phyloP scores from a whole-genome alignment of 2,329 filamentous ascomycete species.

The Ophiostoma ips region DNA sequence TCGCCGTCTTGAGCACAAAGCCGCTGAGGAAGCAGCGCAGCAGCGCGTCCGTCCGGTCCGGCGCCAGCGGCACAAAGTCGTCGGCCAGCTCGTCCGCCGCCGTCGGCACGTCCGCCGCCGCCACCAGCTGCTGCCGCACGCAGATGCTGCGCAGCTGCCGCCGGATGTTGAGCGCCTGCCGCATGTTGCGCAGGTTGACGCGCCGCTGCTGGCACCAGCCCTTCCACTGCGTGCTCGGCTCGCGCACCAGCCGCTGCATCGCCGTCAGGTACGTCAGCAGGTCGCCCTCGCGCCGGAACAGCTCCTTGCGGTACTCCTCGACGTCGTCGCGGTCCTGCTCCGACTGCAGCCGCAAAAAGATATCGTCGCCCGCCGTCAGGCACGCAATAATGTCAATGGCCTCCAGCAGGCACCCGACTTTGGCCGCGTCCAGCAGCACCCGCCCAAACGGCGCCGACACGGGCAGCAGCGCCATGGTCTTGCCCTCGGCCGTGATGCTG shows the following conservation, averaged over 20 bases:
- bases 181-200: constrained; percentile 47
- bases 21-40: constrained; percentile 49
- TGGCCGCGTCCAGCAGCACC: constrained; percentile 67
- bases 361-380: constrained; percentile 48
- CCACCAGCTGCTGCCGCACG: constrained; percentile 35
- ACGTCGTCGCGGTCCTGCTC: constrained; percentile 42
- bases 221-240: constrained; percentile 35
- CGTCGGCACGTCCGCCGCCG: constrained; percentile 18
- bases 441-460: constrained; percentile 69
- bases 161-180: constrained; percentile 46
- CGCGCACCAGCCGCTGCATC: constrained; percentile 45
- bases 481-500: constrained; percentile 57
- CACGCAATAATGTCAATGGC: constrained; percentile 70
- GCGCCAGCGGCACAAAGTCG: constrained; percentile 39
- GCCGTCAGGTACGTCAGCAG: constrained; percentile 50
- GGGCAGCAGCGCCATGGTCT: constrained; percentile 69
- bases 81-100: constrained; percentile 26
- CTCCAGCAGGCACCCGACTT: constrained; percentile 61
- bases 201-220: constrained; percentile 45
- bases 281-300: constrained; percentile 49
- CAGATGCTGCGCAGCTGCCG: constrained; percentile 46
- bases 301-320: constrained; percentile 39
- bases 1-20: constrained; percentile 46
- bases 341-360: constrained; percentile 45
- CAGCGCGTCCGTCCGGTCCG: constrained; percentile 38